These are phyloP conservation scores for Xylaria acuta DNA, from an alignment of 495 filamentous ascomycete species.

Conservation along the genomic window DNA sequence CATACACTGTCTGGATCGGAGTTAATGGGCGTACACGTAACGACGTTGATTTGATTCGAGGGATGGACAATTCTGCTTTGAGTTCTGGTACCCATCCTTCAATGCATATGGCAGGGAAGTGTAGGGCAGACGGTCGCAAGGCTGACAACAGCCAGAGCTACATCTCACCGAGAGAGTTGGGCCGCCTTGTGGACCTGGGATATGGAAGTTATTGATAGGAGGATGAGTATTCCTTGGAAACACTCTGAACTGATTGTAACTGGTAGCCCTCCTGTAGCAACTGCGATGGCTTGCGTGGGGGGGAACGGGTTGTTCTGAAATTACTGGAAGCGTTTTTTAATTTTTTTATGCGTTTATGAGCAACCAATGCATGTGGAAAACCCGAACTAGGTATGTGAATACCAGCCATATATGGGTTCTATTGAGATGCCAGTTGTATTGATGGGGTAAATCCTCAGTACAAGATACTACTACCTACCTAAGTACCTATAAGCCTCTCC, in stretches of 20 bases:
- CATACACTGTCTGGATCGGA: neutral
- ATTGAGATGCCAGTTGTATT: neutral
- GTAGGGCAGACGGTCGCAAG: neutral
- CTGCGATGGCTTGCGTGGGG: neutral
- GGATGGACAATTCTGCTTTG: neutral
- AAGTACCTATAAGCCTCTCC: neutral
- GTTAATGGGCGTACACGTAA: slow-evolving; percentile 13
- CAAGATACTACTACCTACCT: neutral
- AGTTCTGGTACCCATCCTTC: neutral
- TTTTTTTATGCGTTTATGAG: neutral
- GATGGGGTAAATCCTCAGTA: neutral
- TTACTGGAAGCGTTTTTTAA: neutral
- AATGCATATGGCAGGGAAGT: neutral
- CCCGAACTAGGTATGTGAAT: neutral
- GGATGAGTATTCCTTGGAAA: neutral
- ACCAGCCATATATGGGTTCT: neutral
- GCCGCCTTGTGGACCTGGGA: neutral
- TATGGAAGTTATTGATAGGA: neutral
- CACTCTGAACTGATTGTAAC: neutral
- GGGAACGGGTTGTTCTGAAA: neutral
- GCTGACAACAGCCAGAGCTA: neutral
- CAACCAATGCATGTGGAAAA: neutral
- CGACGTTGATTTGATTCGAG: neutral
- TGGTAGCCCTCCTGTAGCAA: neutral
- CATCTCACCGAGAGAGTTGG: neutral